A percentile compares a stretch with the other conserved stretches of the same genome.
Conservation (phyloP, 768 basidiomycete species). For the Suillus occidentalis region DNA sequence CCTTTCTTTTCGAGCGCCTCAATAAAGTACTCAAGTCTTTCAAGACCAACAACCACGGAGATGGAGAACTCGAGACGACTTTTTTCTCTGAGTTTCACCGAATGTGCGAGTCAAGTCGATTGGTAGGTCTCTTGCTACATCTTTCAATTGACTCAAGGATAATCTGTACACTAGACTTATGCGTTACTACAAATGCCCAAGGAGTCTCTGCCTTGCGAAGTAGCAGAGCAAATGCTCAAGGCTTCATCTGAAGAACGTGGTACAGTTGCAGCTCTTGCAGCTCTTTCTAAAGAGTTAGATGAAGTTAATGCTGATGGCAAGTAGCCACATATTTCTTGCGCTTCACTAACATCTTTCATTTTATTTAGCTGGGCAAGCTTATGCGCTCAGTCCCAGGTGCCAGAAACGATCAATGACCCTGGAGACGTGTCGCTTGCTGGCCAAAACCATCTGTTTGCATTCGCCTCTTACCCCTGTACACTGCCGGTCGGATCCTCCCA, state of each 20-base stretch:
- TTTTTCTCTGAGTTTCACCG: slow-evolving; percentile 31
- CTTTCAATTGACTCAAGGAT: slow-evolving; percentile 60
- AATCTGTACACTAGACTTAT: background rate
- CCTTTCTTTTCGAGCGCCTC: slow-evolving; percentile 35
- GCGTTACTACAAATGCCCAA: background rate
- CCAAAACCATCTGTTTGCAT: background rate
- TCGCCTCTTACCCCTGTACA: slow-evolving; percentile 1
- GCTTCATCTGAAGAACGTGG: slow-evolving; percentile 9
- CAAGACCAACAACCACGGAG: slow-evolving; percentile 33
- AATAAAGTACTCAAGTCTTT: slow-evolving; percentile 39
- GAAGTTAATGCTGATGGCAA: background rate
- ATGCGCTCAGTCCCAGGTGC: background rate
- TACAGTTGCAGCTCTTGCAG: background rate
- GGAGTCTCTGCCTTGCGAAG: background rate
- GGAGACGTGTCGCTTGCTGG: background rate
- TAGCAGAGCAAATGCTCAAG: slow-evolving; percentile 1
- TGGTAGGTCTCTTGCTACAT: slow-evolving; percentile 45
- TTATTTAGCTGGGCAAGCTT: background rate
- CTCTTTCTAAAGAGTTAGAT: slow-evolving; percentile 4
- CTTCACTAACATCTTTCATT: no score
- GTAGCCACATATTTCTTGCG: no score
- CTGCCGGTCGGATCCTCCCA: background rate
- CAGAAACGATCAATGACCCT: background rate
- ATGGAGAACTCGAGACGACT: slow-evolving; percentile 30
- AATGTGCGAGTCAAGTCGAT: background rate